phyloP scores from a whole-genome alignment of 2,329 filamentous ascomycete species.

The Phoma sp. region DNA sequence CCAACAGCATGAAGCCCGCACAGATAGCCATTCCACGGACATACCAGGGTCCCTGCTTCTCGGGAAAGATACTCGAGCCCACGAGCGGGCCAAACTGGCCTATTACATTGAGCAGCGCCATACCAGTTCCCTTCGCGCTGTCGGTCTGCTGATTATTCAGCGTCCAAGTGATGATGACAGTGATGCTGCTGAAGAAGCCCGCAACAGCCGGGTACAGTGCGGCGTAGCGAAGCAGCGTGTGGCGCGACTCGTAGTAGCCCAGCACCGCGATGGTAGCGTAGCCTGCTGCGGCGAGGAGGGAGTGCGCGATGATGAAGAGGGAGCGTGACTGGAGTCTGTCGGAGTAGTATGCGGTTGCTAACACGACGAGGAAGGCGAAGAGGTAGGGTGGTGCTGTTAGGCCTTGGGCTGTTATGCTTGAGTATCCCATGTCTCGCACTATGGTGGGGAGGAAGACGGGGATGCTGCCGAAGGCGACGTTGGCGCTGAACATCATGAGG shows the following conservation, averaged over 20 bases:
- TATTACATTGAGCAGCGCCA: conserved; percentile 80
- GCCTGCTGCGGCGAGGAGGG: conserved; percentile 61
- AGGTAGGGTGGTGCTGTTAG: conserved; percentile 84
- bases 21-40: conserved; percentile 58
- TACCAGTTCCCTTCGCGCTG: conserved; percentile 73
- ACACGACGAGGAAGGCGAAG: conserved; percentile 72
- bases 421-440: conserved; percentile 76
- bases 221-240: conserved; percentile 64
- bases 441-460: conserved; percentile 88
- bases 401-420: conserved; percentile 71
- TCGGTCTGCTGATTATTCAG: conserved; percentile 81
- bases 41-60: conserved; percentile 57
- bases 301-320: conserved; percentile 70
- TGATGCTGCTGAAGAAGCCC: conserved; percentile 86
- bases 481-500: conserved; percentile 84
- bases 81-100: conserved; percentile 77
- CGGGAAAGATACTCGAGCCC: conserved; percentile 62
- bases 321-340: conserved; percentile 70
- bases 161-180: conserved; percentile 84
- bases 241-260: conserved; percentile 49
- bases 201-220: conserved; percentile 78
- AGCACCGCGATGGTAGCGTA: conserved; percentile 67
- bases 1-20: conserved; percentile 57
- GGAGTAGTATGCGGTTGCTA: conserved; percentile 74
- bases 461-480: conserved; percentile 86